Evolutionary conservation across 139 green algal species (phyloP), one percentile per base, ranked within the genome.

Genomic region (Chlamydomonas incerta): DNA sequence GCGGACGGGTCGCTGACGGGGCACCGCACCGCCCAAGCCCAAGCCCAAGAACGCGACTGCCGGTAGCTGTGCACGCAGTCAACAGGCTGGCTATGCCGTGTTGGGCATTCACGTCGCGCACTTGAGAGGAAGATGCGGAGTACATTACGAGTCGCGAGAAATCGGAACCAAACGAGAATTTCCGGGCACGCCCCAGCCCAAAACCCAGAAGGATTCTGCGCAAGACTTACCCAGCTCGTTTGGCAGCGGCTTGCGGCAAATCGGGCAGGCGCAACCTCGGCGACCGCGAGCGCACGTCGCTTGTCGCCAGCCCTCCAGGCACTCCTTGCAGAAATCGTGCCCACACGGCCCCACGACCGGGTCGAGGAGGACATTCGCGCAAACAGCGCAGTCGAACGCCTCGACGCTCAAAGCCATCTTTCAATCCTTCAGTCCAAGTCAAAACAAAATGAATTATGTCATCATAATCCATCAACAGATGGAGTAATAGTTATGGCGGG

Each of bases 291-390:
- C 58, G 3, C 58, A 37, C 34, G 34, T 41, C n/a, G 34, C 33
- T 5, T 23, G 28, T 4, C 58, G 34, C 74, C 58, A 82, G 17
- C 35, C 24, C 28, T 4, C 15, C 15, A 72, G 29, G 29, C 76
- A 83, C 0, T 4, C 37, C 5, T 21, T 0, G 46, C 77, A 83
- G 5, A 73, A 74, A 23, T 83, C 77, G 63, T 83, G 77, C 3
- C 77, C 77, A 46, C 77, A 83, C 0, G 63, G 62, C 26, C 41
- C 41, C 17, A 83, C 77, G 2, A 83, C 77, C 15, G 77, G 77
- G 60, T 83, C 77, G n/a, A 83, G 63, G 26, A 83, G 34, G 3
- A 83, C 15, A 41, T 66, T 74, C 0, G 33, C 26, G 33, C 77
- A 83, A 23, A 83, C 66, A 6, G 63, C 17, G 47, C 77, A 83